Evolutionary conservation across 495 filamentous ascomycete species (phyloP), one percentile per base, ranked within the genome.

Genomic region (Tetracladium setigerum): DNA sequence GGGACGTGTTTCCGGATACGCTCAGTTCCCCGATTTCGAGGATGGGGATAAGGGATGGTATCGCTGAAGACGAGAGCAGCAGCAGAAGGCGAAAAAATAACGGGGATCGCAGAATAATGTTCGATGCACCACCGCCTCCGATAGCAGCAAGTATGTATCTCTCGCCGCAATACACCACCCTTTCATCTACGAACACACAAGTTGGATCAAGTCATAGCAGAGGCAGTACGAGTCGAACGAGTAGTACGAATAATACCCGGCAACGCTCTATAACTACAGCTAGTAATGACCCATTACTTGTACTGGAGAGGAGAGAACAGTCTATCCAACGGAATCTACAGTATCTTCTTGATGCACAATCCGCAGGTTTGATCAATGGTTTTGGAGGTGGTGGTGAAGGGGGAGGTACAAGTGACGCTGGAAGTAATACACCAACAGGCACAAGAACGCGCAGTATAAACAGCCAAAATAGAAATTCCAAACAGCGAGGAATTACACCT

Each of bases 341-440:
- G 62, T 59, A 67, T 19, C 66, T 95, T 4, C 76, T 97, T 22
- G 89, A 97, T 66, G 84, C 86, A 0, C 91, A 97, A 65, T 82
- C 83, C 38, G 76, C 82, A 32, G 87, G 87, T 19, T 33, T 60
- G 19, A n/a, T 59, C 13, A 44, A 50, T 33, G 56, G 56, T 7
- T 50, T 71, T 95, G 32, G 67, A 56, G 15, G 69, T 46, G 19
- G 69, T 46, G 19, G 56, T 44, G 27, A 30, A 31, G 24, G 46
- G 18, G 30, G 18, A 30, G 36, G 22, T 24, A 15, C 27, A 30
- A 38, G 48, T 5, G 66, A 65, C 41, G 58, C 61, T 0, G 66
- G 69, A 11, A 70, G 62, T 44, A 61, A 49, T 33, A 68, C 67
- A 13, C 65, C 66, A 0, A 67, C 66, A 3, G 22, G 22, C 7